Percentiles rank a stretch among this genome's conserved stretches.
Evolutionary conservation across 352 stramenopile genomes (phyloP).

Genomic region (Pythium apleroticum): DNA sequence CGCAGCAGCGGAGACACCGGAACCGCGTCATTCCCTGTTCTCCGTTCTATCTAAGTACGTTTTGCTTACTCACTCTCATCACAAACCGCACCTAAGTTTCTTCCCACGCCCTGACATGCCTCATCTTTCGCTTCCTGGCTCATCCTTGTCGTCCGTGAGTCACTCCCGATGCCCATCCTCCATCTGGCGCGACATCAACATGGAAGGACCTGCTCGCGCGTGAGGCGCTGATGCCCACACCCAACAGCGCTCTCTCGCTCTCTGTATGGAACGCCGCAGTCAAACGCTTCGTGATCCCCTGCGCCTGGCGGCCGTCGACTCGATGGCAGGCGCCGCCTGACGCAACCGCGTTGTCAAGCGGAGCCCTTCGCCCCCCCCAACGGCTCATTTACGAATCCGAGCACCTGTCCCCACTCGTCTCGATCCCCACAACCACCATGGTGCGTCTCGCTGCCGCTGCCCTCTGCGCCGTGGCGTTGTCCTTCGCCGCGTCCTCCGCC

Average conservation of each 20-base stretch:
- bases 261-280: neutral
- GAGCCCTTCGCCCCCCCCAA: neutral
- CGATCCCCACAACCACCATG: conserved; percentile 5
- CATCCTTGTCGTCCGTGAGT: conserved; percentile 7
- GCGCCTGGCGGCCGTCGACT: neutral
- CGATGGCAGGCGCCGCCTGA: neutral
- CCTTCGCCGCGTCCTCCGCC: conserved; percentile 19
- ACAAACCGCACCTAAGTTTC: neutral
- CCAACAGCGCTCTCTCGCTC: neutral
- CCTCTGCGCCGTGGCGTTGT: conserved; percentile 11
- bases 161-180: conserved; percentile 1
- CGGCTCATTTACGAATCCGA: conserved; percentile 20
- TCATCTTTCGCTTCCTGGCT: conserved; percentile 1
- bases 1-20: neutral
- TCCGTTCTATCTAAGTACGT: neutral
- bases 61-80: neutral
- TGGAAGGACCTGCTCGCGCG: neutral
- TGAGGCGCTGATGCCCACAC: neutral
- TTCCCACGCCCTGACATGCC: neutral
- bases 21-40: neutral
- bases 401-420: conserved; percentile 1
- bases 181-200: conserved; percentile 8
- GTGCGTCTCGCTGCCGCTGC: conserved; percentile 18
- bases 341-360: neutral
- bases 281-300: conserved; percentile 1